Evolutionary conservation across 768 basidiomycete genomes (phyloP).

Genomic region (Suillus cothurnatus): DNA sequence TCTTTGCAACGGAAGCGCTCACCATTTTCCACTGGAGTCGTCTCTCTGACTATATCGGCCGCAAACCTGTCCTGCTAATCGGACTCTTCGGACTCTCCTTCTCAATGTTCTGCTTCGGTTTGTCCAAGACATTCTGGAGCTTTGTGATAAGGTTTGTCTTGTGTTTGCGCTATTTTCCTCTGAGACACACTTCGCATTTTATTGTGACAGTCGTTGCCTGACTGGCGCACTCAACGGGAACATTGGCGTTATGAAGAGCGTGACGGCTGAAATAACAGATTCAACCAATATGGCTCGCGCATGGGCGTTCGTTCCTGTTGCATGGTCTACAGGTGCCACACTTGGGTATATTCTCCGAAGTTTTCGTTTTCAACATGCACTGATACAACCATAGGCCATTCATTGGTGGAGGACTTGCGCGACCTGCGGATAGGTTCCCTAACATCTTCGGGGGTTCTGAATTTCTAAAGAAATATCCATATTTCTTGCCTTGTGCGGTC

Average conservation of each 20-base stretch:
- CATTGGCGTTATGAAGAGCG: constrained; percentile 50
- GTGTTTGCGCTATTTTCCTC: neutral
- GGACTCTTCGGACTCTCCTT: constrained; percentile 47
- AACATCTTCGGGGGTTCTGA: constrained; percentile 50
- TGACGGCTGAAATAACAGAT: constrained; percentile 45
- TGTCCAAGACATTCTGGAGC: constrained; percentile 48
- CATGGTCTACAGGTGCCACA: constrained; percentile 45
- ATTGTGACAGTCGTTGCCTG: constrained; percentile 40
- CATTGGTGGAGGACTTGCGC: constrained; percentile 65
- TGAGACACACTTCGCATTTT: neutral
- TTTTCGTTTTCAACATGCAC: neutral
- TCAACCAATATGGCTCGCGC: constrained; percentile 37
- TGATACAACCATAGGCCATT: constrained; percentile 52
- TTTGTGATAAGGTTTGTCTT: constrained; percentile 41
- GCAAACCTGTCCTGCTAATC: constrained; percentile 47
- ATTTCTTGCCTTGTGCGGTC: constrained; percentile 72
- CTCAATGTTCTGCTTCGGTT: constrained; percentile 51
- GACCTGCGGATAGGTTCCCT: constrained; percentile 69
- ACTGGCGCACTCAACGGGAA: constrained; percentile 60
- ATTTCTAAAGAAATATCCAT: constrained; percentile 69
- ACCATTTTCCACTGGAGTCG: constrained; percentile 53
- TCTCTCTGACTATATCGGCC: constrained; percentile 50
- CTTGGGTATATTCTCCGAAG: constrained; percentile 38
- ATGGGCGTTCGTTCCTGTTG: constrained; percentile 60
- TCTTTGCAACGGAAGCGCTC: constrained; percentile 51